Base-by-base conservation (phyloP, 176 grass and related monocot genomes). In the Zizania latifolia region DNA sequence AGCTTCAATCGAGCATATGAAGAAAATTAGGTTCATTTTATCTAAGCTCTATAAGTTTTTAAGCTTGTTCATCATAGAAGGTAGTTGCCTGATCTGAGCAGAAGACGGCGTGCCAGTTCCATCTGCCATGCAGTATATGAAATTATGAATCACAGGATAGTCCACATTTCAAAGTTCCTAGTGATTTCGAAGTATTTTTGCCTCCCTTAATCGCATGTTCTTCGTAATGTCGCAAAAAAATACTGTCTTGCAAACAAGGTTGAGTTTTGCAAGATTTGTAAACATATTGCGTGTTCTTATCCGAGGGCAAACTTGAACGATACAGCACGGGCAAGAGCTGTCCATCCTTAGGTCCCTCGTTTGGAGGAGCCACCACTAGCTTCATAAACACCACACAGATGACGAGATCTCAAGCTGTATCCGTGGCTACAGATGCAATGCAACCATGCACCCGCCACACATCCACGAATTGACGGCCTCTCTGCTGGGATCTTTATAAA, bases 321-420 rank as follows among this genome's bases (percentile, higher is more conserved):
- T 33, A 87, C 74, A 83, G 74, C 74, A 87, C 32, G 51, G 72
- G 32, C 14, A 23, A 78, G 1, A 82, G 85, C 60, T 51, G 85
- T 78, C 4, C 85, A 83, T 87, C 85, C 85, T 67, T 87, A 87
- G 79, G 85, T 87, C 85, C 85, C 85, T 83, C 85, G 79, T 71
- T 46, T 45, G 9, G 16, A 13, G 4, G 9, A 43, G 1, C 14
- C 23, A 1, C 4, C 4, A 23, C 29, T n/a, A 11, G 8, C n/a
- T 4, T 55, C 53, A 6, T 22, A 58, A 6, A 21, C 13, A n/a
- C n/a, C n/a, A n/a, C n/a, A n/a, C n/a, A n/a, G n/a, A n/a, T n/a
- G n/a, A n/a, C 54, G 22, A 57, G 10, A 36, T 14, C 2, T 7
- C 3, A 55, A 58, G 1, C 43, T 75, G 85, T 78, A 10, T 17